Percentiles rank a stretch among this genome's conserved stretches.
phyloP scores from a whole-genome alignment of 139 green algal species.

The Chlorella sp. region DNA sequence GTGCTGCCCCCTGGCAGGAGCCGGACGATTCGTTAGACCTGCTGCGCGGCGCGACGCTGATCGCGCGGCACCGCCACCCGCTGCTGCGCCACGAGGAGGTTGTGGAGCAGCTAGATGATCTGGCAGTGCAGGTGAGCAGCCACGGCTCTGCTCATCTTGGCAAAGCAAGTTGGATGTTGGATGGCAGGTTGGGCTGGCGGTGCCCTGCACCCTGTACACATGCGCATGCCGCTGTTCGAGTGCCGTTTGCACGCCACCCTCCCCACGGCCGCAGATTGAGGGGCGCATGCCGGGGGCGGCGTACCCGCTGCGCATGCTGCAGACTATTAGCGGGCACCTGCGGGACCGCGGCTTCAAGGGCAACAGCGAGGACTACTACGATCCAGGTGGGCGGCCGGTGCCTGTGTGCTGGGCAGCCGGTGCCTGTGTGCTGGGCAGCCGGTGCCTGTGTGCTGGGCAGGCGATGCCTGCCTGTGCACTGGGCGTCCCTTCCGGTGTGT shows the following conservation, averaged over 20 bases:
- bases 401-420: neutral
- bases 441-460: neutral
- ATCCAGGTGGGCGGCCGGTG: neutral
- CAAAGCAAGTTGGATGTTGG: too few relatives aligned
- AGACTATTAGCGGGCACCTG: slow-evolving; percentile 41
- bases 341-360: slow-evolving; percentile 29
- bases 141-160: too few relatives aligned
- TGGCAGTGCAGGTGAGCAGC: slow-evolving; percentile 37
- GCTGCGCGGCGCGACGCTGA: slow-evolving; percentile 21
- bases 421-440: neutral
- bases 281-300: neutral
- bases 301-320: slow-evolving; percentile 37
- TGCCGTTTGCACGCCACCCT: too few relatives aligned
- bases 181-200: too few relatives aligned
- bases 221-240: too few relatives aligned
- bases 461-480: too few relatives aligned
- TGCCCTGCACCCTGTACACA: too few relatives aligned
- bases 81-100: neutral
- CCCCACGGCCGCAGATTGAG: slow-evolving; percentile 1
- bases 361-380: slow-evolving; percentile 2
- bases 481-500: too few relatives aligned
- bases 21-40: slow-evolving; percentile 2
- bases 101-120: slow-evolving; percentile 38
- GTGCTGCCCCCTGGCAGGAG: neutral
- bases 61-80: slow-evolving; percentile 41